Conservation (phyloP, 345 rosid species). For the Acer negundo region DNA sequence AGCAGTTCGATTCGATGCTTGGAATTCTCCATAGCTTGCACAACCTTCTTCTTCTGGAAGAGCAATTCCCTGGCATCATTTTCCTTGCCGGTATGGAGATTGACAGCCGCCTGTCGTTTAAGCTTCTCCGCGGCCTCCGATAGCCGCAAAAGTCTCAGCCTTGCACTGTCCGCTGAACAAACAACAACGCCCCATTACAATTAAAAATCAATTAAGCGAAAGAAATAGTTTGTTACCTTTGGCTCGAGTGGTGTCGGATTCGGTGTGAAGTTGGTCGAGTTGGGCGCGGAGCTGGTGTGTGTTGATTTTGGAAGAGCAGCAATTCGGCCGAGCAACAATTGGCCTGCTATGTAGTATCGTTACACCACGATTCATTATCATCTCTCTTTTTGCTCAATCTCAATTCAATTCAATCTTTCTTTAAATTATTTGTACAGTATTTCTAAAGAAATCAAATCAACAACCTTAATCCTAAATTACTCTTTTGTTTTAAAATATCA, state of each 20-base stretch:
- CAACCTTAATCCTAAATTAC: not conserved
- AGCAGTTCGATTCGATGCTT: conserved; percentile 73
- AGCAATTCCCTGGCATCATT: conserved; percentile 79
- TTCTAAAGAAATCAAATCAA: too few relatives aligned
- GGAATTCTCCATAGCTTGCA: conserved; percentile 77
- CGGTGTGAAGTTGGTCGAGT: conserved; percentile 75
- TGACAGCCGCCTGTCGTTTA: conserved; percentile 66
- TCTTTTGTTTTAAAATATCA: not conserved
- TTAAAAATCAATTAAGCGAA: not conserved
- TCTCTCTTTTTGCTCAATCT: conserved; percentile 14
- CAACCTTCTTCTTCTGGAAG: conserved; percentile 81
- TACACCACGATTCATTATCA: conserved; percentile 41
- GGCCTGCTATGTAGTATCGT: conserved; percentile 27
- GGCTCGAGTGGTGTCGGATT: conserved; percentile 65
- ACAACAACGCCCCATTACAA: not conserved
- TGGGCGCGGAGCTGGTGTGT: conserved; percentile 65
- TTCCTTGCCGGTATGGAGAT: conserved; percentile 64
- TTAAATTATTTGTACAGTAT: not conserved
- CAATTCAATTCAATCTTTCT: not conserved
- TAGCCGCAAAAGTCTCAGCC: conserved; percentile 78
- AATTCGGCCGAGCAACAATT: conserved; percentile 25
- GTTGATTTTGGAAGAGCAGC: conserved; percentile 38
- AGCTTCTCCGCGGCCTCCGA: conserved; percentile 90
- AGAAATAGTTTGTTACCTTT: conserved; percentile 46
- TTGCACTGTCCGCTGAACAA: conserved; percentile 64